These are phyloP conservation scores for Blastobotrys terrestris DNA, from an alignment of 805 yeast genomes.

Conservation along the genomic window DNA sequence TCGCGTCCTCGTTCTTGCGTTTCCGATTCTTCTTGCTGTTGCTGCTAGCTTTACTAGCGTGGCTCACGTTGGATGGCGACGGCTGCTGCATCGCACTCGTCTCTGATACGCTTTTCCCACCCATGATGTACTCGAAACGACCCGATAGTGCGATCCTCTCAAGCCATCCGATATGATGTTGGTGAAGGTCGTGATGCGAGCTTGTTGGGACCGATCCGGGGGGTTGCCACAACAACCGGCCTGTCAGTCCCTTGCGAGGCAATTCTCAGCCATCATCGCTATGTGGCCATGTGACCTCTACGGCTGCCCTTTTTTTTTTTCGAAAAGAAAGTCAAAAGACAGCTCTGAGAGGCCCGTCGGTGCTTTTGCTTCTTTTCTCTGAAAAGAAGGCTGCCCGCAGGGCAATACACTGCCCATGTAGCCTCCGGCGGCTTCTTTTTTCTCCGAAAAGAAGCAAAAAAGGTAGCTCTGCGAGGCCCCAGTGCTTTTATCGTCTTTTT, in stretches of 20 bases:
- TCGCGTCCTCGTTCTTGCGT: conserved; percentile 14
- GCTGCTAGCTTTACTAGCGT: no score
- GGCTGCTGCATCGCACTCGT: background rate
- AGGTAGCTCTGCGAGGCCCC: no score
- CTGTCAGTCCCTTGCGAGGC: no score
- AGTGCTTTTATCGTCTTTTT: no score
- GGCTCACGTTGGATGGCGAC: background rate
- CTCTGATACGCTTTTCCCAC: background rate
- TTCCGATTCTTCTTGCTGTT: conserved; percentile 17
- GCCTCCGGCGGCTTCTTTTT: no score
- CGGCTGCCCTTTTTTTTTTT: background rate
- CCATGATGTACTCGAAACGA: background rate
- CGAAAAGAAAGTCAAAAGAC: background rate
- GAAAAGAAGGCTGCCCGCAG: no score
- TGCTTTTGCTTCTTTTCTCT: background rate
- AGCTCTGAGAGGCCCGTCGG: background rate
- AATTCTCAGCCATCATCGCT: no score
- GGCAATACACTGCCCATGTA: no score
- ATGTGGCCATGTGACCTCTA: no score
- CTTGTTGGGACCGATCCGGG: background rate
- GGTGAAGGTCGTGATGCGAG: background rate
- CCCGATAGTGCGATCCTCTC: background rate
- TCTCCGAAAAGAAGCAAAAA: no score
- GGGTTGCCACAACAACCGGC: background rate
- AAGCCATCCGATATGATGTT: background rate